Evolutionary conservation across 2,329 filamentous ascomycete genomes (phyloP), one percentile per base, ranked within the genome.

Genomic region (Sclerotinia trifoliorum): DNA sequence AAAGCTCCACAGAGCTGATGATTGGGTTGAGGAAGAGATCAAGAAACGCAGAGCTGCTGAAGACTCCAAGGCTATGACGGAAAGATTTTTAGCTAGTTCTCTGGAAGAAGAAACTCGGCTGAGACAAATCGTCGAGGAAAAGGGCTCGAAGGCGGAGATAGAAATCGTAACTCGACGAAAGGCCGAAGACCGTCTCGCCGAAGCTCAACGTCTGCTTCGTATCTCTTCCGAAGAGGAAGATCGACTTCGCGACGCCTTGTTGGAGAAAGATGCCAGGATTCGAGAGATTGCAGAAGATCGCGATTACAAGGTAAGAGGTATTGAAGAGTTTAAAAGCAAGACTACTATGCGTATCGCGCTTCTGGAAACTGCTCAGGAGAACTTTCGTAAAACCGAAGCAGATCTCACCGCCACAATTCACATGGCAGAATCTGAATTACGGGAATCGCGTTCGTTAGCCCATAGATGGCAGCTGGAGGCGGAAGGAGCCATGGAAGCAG

Each of bases 161-260:
- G 90, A 94, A 74, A 80, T 89, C 69, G 81, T 84, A 56, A 80
- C 80, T 60, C 86, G 90, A 69, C 85, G 90, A 66, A 83, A 86
- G 46, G 88, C 89, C 1, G 90, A 94, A 77, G 91, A 94, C 75
- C 86, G 86, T 70, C 81, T 92, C 19, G 85, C 88, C 6, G 90
- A 94, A 75, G 83, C 88, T n/a, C 89, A 93, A 78, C 84, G 88
- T 66, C 83, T 90, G 29, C 83, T 93, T 35, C 85, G 87, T 69
- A 84, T 88, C 71, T 86, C 90, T 6, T 86, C 90, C n/a, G 89
- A 92, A 75, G 90, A 93, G 75, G 89, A 91, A 71, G 85, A 85
- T 71, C 85, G 89, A 66, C 84, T 94, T 6, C 84, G 88, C 35
- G 85, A 90, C 69, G 83, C 85, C 39, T 80, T 90, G 68, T 88